Conservation (phyloP, 2,329 filamentous ascomycete species). For the Trichoderma atrobrunneum region DNA sequence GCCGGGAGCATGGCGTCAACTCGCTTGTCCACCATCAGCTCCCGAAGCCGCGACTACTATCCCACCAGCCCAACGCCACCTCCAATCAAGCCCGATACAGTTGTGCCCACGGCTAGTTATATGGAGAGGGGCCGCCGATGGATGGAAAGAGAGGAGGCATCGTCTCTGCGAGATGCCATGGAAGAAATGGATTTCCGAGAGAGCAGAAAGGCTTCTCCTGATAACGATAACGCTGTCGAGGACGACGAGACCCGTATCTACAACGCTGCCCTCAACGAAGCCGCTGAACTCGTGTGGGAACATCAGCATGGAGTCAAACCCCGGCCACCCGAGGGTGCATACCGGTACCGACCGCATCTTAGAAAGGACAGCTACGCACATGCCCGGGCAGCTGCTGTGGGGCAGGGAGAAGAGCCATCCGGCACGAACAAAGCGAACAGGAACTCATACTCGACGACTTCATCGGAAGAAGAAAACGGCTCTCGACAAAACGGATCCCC, state of each 20-base stretch:
- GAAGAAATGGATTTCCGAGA: slow-evolving; percentile 65
- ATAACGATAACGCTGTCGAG: slow-evolving; percentile 16
- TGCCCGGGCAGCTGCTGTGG: slow-evolving; percentile 60
- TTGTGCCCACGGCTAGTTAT: slow-evolving; percentile 66
- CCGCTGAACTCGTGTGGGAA: slow-evolving; percentile 74
- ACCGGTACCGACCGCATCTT: slow-evolving; percentile 66
- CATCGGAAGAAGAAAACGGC: slow-evolving; percentile 46
- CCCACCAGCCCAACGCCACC: slow-evolving; percentile 42
- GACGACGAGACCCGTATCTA: slow-evolving; percentile 64
- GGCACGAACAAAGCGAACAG: slow-evolving; percentile 28
- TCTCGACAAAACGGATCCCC: slow-evolving; percentile 33
- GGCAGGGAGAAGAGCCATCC: slow-evolving; percentile 41
- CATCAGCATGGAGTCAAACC: slow-evolving; percentile 60
- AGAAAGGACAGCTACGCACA: slow-evolving; percentile 70
- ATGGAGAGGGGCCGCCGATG: slow-evolving; percentile 71
- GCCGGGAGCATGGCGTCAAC: slow-evolving; percentile 46
- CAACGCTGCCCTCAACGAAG: slow-evolving; percentile 70
- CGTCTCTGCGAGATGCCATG: slow-evolving; percentile 67
- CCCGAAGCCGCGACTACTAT: slow-evolving; percentile 52
- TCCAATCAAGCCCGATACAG: slow-evolving; percentile 55
- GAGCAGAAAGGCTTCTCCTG: slow-evolving; percentile 27
- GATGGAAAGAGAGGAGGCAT: slow-evolving; percentile 78
- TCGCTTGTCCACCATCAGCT: slow-evolving; percentile 47
- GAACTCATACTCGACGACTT: slow-evolving; percentile 41
- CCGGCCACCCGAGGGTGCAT: slow-evolving; percentile 61